phyloP scores from a whole-genome alignment of 805 yeast genomes.

The Ogataea chonburiensis region DNA sequence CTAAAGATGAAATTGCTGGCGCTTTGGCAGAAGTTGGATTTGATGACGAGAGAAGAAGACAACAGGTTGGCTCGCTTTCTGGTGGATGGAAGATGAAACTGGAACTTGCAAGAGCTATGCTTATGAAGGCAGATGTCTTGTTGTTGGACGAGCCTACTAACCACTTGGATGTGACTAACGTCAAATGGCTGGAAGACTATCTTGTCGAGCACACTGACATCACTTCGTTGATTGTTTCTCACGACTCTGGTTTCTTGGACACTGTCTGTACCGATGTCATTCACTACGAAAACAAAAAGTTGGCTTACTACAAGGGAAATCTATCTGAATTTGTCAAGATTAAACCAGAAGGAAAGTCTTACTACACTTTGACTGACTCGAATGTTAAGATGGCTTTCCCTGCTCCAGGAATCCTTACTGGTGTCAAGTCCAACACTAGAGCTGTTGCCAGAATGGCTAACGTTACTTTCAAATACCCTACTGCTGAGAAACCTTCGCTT shows the following conservation, averaged over 20 bases:
- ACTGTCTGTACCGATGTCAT: conserved; percentile 94
- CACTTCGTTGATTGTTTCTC: conserved; percentile 94
- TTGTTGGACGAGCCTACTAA: conserved; percentile 97
- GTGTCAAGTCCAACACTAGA: conserved; percentile 92
- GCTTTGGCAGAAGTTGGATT: conserved; percentile 89
- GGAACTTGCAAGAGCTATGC: conserved; percentile 98
- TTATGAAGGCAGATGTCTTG: conserved; percentile 93
- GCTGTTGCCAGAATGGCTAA: conserved; percentile 73
- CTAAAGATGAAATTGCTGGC: conserved; percentile 65
- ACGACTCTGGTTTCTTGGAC: conserved; percentile 95
- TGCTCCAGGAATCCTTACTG: conserved; percentile 96
- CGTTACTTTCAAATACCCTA: conserved; percentile 89
- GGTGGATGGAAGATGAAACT: conserved; percentile 99
- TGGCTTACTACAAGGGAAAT: conserved; percentile 95
- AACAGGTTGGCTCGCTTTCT: conserved; percentile 88
- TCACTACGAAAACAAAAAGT: conserved; percentile 92
- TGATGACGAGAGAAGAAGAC: conserved; percentile 83
- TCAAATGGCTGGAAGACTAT: conserved; percentile 91
- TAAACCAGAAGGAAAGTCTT: conserved; percentile 94
- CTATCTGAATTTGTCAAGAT: conserved; percentile 87
- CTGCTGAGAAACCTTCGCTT: conserved; percentile 81
- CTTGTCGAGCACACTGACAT: conserved; percentile 78
- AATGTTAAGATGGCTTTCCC: conserved; percentile 98
- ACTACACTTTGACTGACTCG: conserved; percentile 89
- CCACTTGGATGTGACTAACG: conserved; percentile 93